phyloP scores from a whole-genome alignment of 2,329 filamentous ascomycete species.

The Dendryphion nanum region DNA sequence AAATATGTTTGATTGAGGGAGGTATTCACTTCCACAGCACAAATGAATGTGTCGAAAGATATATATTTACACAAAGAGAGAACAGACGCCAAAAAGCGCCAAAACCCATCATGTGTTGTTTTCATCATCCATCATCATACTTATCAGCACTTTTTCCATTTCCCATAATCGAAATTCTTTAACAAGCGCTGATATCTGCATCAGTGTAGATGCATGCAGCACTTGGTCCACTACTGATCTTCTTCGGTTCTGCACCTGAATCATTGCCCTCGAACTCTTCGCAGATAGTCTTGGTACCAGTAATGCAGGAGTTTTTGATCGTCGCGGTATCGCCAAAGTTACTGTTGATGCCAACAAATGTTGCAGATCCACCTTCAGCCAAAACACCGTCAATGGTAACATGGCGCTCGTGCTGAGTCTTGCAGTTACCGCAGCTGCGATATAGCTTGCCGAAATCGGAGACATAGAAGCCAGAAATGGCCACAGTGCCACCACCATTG shows the following conservation, averaged over 20 bases:
- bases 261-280: constrained; percentile 21
- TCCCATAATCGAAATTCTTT: constrained; percentile 4
- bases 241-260: constrained; percentile 15
- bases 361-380: constrained; percentile 33
- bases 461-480: constrained; percentile 26
- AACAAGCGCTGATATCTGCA: constrained; percentile 30
- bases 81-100: too few relatives aligned
- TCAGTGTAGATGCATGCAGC: constrained; percentile 26
- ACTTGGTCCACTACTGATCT: constrained; percentile 14
- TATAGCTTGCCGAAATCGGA: constrained; percentile 38
- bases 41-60: too few relatives aligned
- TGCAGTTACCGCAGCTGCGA: constrained; percentile 45
- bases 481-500: constrained; percentile 38
- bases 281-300: constrained; percentile 16
- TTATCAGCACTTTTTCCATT: neutral
- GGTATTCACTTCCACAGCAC: too few relatives aligned
- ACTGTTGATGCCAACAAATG: constrained; percentile 48
- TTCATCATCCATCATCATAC: neutral
- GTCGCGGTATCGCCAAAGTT: constrained; percentile 51
- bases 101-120: too few relatives aligned
- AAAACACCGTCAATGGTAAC: constrained; percentile 42
- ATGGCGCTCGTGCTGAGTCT: constrained; percentile 43
- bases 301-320: constrained; percentile 23
- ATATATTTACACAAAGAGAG: too few relatives aligned
- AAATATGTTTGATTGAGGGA: too few relatives aligned